These are phyloP conservation scores for Trichophyton simii DNA, from an alignment of 2,329 filamentous ascomycete species.

Conservation along the genomic window DNA sequence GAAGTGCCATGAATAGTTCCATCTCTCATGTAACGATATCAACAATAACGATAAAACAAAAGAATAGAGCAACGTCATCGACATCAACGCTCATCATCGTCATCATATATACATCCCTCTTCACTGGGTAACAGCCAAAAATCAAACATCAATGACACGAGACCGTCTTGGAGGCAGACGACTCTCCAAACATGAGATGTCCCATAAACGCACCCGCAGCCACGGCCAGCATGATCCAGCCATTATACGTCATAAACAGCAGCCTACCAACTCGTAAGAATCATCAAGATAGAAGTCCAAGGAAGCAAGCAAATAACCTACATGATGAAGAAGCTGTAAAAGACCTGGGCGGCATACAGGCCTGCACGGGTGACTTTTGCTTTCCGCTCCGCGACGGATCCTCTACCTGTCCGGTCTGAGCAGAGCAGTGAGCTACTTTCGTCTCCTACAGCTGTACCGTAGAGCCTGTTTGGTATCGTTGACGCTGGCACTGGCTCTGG, in stretches of 20 bases:
- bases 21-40: slow-evolving; percentile 5
- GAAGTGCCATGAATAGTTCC: slow-evolving; percentile 32
- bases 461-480: background rate
- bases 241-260: slow-evolving; percentile 99
- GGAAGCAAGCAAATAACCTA: slow-evolving; percentile 42
- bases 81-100: background rate
- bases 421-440: slow-evolving; percentile 57
- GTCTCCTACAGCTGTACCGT: slow-evolving; percentile 11
- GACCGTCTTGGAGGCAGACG: slow-evolving; percentile 65
- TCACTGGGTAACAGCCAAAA: background rate
- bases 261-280: slow-evolving; percentile 48
- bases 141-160: slow-evolving; percentile 60
- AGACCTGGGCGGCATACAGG: slow-evolving; percentile 85
- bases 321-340: slow-evolving; percentile 99
- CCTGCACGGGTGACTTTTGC: slow-evolving; percentile 67
- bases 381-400: slow-evolving; percentile 45
- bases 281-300: too few relatives aligned
- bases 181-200: slow-evolving; percentile 67
- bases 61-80: background rate
- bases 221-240: slow-evolving; percentile 90
- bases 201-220: slow-evolving; percentile 79
- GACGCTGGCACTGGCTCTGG: background rate
- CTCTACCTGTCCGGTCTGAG: slow-evolving; percentile 58
- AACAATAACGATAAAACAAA: background rate
- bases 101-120: background rate